Evolutionary conservation across 2,329 filamentous ascomycete genomes (phyloP), one percentile per base, ranked within the genome.

Genomic region (Zalaria sp.): DNA sequence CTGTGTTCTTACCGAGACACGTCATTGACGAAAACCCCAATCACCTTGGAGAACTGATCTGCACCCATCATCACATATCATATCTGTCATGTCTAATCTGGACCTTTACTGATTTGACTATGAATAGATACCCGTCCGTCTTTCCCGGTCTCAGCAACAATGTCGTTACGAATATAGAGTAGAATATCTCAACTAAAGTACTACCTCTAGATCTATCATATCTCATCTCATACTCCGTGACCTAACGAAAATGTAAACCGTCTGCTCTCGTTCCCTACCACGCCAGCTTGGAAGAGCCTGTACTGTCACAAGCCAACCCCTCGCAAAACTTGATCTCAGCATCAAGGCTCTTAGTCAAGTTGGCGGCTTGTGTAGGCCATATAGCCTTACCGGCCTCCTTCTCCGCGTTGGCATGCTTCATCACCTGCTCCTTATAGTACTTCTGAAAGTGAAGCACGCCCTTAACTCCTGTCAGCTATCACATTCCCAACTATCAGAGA

Each of bases 11-110:
- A 63, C 73, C 59, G 72, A 76, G 69, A 56, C 63, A 52, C 56
- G 56, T 63, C 64, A 52, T 71, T 77, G 73, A 74, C 64, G 72
- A 77, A 64, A 71, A 68, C 58, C 50, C 55, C 61, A 59, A 70
- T 75, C 72, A 77, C 71, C 71, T 77, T 77, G 74, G 73, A 77
- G 74, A 78, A 67, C 73, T 77, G 73, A 77, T 39, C 38, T 18
- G 18, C 18, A 18, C 18, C 18, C 18, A 18, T 18, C 18, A 18
- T 18, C 18, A 18, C 35, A 42, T 7, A 25, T 34, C 18, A 18
- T 18, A 18, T 18, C 18, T 18, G 18, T 18, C 18, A 18, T 18
- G 18, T 18, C 18, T 18, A 18, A 18, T 18, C 18, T 18, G 18
- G 18, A 18, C 18, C 18, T 18, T 18, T 18, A 18, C 18, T 18